These are phyloP conservation scores for Sanghuangporus baumii DNA, from an alignment of 1,284 basidiomycete genomes.

Conservation along the genomic window DNA sequence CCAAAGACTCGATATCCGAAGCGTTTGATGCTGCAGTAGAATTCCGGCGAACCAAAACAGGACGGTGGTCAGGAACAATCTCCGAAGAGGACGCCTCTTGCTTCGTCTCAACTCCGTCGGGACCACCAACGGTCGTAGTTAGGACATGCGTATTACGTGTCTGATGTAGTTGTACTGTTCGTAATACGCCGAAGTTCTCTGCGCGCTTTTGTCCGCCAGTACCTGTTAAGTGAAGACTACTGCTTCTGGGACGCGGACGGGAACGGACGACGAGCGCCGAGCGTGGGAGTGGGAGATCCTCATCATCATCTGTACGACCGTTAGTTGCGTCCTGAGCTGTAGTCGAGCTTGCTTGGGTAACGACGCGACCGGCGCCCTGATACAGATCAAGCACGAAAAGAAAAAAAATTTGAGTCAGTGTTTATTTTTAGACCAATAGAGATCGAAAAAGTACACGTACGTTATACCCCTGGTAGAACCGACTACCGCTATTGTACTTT, in stretches of 20 bases:
- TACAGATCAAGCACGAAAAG: slow-evolving; percentile 1
- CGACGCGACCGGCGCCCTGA: slow-evolving; percentile 58
- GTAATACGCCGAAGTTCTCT: slow-evolving; percentile 48
- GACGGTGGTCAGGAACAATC: slow-evolving; percentile 9
- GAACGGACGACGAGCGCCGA: slow-evolving; percentile 29
- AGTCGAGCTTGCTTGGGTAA: slow-evolving; percentile 63
- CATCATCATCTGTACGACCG: slow-evolving; percentile 49
- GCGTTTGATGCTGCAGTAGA: slow-evolving; percentile 34
- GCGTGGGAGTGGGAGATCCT: slow-evolving; percentile 35
- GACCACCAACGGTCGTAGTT: slow-evolving; percentile 19
- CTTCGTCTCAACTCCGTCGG: slow-evolving; percentile 1
- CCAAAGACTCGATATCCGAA: slow-evolving; percentile 16
- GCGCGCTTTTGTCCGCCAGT: slow-evolving; percentile 35
- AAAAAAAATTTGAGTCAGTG: not conserved
- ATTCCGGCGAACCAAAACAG: slow-evolving; percentile 35
- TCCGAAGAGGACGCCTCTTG: slow-evolving; percentile 1
- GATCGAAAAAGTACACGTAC: slow-evolving; percentile 29
- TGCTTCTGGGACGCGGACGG: slow-evolving; percentile 46
- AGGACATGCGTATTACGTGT: slow-evolving; percentile 54
- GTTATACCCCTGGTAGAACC: slow-evolving; percentile 59
- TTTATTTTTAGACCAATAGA: not conserved
- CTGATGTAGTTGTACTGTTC: slow-evolving; percentile 50
- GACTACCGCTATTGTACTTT: slow-evolving; percentile 61
- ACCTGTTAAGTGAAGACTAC: slow-evolving; percentile 46
- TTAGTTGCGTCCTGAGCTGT: slow-evolving; percentile 40